These are phyloP conservation scores for Chlorociboria aeruginascens DNA, from an alignment of 495 filamentous ascomycete genomes.

Conservation along the genomic window DNA sequence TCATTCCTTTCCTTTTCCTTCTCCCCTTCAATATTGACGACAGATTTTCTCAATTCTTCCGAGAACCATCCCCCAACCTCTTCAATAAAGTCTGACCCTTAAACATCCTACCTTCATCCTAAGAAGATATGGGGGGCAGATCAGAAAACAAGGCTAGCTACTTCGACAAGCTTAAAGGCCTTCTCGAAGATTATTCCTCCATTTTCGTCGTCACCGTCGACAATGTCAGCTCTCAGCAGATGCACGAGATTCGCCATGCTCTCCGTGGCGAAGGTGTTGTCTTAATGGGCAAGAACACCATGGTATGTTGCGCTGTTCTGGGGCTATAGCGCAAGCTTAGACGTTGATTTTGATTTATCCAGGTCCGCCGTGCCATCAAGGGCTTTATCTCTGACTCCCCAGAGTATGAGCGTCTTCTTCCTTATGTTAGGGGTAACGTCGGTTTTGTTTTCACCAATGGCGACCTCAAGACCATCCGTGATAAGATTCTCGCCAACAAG, in stretches of 20 bases:
- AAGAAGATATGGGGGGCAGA: slow-evolving; percentile 99
- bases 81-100: slow-evolving; percentile 53
- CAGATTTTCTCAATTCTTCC: slow-evolving; percentile 13
- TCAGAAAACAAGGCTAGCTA: slow-evolving; percentile 87
- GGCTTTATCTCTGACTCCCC: slow-evolving; percentile 83
- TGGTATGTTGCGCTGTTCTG: slow-evolving; percentile 43
- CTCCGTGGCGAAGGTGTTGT: slow-evolving; percentile 85
- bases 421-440: slow-evolving; percentile 92
- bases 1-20: slow-evolving; percentile 2
- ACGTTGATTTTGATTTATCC: slow-evolving; percentile 4
- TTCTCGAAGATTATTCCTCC: slow-evolving; percentile 83
- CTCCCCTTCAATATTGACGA: slow-evolving; percentile 14
- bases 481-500: slow-evolving; percentile 92
- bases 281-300: slow-evolving; percentile 99
- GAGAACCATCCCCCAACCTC: slow-evolving; percentile 7
- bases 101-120: slow-evolving; percentile 91
- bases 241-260: slow-evolving; percentile 96
- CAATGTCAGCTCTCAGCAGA: slow-evolving; percentile 98
- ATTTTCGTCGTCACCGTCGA: slow-evolving; percentile 97
- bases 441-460: slow-evolving; percentile 99
- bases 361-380: slow-evolving; percentile 95
- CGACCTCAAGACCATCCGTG: slow-evolving; percentile 82
- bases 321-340: neutral
- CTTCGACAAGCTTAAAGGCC: slow-evolving; percentile 96
- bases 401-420: slow-evolving; percentile 94